Evolutionary conservation across 2,329 filamentous ascomycete genomes (phyloP).

Genomic region (Sordariomycetes sp.): DNA sequence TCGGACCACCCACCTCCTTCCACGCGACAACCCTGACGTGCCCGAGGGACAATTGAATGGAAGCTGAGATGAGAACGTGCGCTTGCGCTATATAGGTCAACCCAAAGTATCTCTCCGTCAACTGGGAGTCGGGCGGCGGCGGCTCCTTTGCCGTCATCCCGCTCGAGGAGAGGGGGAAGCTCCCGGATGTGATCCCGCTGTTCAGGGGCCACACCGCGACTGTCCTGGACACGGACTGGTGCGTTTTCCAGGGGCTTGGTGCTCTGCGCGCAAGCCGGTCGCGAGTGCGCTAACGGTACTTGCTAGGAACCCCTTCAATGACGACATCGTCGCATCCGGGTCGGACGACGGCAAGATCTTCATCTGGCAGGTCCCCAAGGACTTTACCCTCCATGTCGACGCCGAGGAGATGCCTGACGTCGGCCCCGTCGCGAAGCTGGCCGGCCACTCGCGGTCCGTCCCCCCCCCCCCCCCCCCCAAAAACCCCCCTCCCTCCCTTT

Average conservation of each 20-base stretch:
- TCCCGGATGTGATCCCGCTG: slow-evolving; percentile 84
- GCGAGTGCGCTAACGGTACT: background rate
- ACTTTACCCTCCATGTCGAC: slow-evolving; percentile 75
- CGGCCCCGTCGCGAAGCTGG: slow-evolving; percentile 65
- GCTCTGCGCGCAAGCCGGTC: background rate
- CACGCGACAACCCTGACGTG: background rate
- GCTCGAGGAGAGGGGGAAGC: slow-evolving; percentile 73
- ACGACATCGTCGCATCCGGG: slow-evolving; percentile 79
- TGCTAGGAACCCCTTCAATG: slow-evolving; percentile 88
- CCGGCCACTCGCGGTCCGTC: slow-evolving; percentile 70
- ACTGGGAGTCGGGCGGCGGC: slow-evolving; percentile 94
- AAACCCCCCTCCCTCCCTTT: background rate
- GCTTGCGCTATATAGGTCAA: slow-evolving; percentile 52
- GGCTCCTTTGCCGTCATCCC: slow-evolving; percentile 96
- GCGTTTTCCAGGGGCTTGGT: slow-evolving; percentile 17
- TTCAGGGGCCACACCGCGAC: slow-evolving; percentile 94
- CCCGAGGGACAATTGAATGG: background rate
- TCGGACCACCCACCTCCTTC: background rate
- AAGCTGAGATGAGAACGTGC: background rate
- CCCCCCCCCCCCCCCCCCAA: slow-evolving; percentile 1
- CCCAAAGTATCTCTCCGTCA: slow-evolving; percentile 89
- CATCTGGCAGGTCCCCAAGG: slow-evolving; percentile 85
- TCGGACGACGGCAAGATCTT: slow-evolving; percentile 97
- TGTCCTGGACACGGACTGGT: slow-evolving; percentile 97
- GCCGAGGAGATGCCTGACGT: slow-evolving; percentile 76